These are phyloP conservation scores for Candida montana DNA, from an alignment of 805 yeast genomes.

Conservation along the genomic window DNA sequence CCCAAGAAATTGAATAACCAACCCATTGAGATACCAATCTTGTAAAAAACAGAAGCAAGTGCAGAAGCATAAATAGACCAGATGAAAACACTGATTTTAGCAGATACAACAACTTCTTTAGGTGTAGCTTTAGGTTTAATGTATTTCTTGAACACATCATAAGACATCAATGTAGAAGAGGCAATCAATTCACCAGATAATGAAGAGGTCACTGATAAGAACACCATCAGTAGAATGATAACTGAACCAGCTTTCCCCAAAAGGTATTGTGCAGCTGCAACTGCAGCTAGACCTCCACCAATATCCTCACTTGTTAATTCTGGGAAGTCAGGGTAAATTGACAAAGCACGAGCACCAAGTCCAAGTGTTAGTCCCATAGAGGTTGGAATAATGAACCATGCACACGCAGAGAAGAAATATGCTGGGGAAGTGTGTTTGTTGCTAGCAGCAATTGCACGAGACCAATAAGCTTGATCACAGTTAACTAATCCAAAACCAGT, in stretches of 20 bases:
- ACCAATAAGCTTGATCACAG: slow-evolving; percentile 36
- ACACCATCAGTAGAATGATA: slow-evolving; percentile 36
- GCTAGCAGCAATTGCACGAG: slow-evolving; percentile 39
- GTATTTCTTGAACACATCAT: slow-evolving; percentile 42
- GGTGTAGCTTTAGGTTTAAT: slow-evolving; percentile 39
- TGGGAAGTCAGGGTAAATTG: slow-evolving; percentile 28
- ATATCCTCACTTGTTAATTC: slow-evolving; percentile 34
- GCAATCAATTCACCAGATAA: slow-evolving; percentile 39
- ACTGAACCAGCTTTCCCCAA: slow-evolving; percentile 40
- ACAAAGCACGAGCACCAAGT: slow-evolving; percentile 33
- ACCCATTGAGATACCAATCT: slow-evolving; percentile 31
- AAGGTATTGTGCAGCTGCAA: slow-evolving; percentile 35
- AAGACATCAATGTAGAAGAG: slow-evolving; percentile 37
- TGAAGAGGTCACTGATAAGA: slow-evolving; percentile 38
- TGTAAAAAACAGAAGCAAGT: slow-evolving; percentile 33
- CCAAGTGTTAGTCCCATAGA: slow-evolving; percentile 35
- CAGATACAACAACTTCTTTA: slow-evolving; percentile 34
- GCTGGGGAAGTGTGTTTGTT: slow-evolving; percentile 31
- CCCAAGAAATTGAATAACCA: slow-evolving; percentile 39
- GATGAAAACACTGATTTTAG: slow-evolving; percentile 38
- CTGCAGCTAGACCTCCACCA: slow-evolving; percentile 34
- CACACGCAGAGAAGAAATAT: slow-evolving; percentile 34
- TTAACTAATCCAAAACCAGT: slow-evolving; percentile 34
- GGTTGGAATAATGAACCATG: slow-evolving; percentile 37
- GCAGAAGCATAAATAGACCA: slow-evolving; percentile 33